A percentile compares a stretch with the other conserved stretches of the same genome.
Evolutionary conservation across 176 grass and related monocot genomes (phyloP).

Genomic region (Lolium rigidum): DNA sequence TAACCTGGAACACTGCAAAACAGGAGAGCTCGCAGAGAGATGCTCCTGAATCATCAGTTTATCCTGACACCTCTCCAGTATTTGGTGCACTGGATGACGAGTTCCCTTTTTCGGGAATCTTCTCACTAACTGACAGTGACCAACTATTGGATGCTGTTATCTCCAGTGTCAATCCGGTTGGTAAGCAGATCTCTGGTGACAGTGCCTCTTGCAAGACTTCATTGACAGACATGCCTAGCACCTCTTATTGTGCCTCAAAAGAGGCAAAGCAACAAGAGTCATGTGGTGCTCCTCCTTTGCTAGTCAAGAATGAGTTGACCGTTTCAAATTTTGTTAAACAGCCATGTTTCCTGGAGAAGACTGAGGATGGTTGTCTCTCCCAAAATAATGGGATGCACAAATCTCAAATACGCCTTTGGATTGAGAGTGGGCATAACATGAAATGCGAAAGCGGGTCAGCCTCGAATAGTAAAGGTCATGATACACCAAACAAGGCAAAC

Average conservation of each 20-base stretch:
- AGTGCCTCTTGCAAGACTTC: conserved; percentile 69
- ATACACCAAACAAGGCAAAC: conserved; percentile 62
- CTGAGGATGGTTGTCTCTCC: conserved; percentile 50
- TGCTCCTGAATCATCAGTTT: conserved; percentile 46
- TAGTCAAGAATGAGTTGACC: conserved; percentile 62
- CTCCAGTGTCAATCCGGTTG: conserved; percentile 60
- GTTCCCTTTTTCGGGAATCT: conserved; percentile 61
- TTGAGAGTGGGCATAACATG: conserved; percentile 67
- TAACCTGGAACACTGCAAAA: conserved; percentile 47
- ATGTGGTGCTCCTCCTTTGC: conserved; percentile 40
- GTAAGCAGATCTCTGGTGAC: conserved; percentile 62
- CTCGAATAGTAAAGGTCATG: conserved; percentile 71
- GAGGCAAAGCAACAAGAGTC: conserved; percentile 44
- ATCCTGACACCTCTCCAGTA: conserved; percentile 43
- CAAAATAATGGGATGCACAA: conserved; percentile 63
- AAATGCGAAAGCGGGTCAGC: conserved; percentile 70
- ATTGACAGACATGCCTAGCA: conserved; percentile 60
- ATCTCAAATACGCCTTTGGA: conserved; percentile 74
- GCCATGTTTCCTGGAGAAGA: conserved; percentile 50
- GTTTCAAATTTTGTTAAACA: conserved; percentile 66
- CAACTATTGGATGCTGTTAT: conserved; percentile 85
- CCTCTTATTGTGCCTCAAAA: conserved; percentile 58
- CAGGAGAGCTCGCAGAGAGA: conserved; percentile 43
- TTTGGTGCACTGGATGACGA: conserved; percentile 47
- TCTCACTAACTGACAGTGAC: conserved; percentile 63